Conservation (phyloP, 2,329 filamentous ascomycete genomes). For the Aureobasidium sp. region DNA sequence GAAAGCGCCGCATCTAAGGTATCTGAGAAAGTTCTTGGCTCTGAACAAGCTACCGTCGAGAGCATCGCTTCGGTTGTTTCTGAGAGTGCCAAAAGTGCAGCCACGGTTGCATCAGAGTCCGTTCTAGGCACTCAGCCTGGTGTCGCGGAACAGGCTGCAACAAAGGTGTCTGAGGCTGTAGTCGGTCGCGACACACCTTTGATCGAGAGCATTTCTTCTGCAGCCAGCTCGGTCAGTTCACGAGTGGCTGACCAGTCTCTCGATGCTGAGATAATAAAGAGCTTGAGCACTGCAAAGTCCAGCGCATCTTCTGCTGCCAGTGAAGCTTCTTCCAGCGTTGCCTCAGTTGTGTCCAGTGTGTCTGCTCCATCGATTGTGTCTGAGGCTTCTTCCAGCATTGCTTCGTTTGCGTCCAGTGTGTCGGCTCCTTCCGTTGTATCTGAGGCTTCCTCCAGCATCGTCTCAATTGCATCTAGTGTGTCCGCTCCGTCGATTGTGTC, state of each 20-base stretch:
- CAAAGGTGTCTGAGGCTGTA: conserved; percentile 25
- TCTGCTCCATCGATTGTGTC: conserved; percentile 17
- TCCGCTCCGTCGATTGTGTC: conserved; percentile 16
- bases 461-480: conserved; percentile 24
- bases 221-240: conserved; percentile 20
- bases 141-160: conserved; percentile 28
- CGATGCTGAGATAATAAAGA: conserved; percentile 27
- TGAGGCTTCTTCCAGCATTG: conserved; percentile 21
- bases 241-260: conserved; percentile 16
- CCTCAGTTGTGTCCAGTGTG: conserved; percentile 24
- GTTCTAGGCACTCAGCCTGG: conserved; percentile 22
- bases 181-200: conserved; percentile 23
- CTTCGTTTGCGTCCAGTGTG: conserved; percentile 24
- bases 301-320: neutral
- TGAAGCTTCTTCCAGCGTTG: conserved; percentile 20
- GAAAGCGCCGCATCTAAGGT: conserved; percentile 48
- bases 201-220: conserved; percentile 27
- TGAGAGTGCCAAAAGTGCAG: conserved; percentile 18
- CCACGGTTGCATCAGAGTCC: conserved; percentile 1
- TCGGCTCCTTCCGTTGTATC: conserved; percentile 16
- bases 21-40: conserved; percentile 39
- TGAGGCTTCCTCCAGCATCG: conserved; percentile 21
- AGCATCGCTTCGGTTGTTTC: conserved; percentile 21
- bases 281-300: conserved; percentile 28
- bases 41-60: conserved; percentile 8